Evolutionary conservation across 2,329 filamentous ascomycete species (phyloP).

Genomic region (Scedosporium dehoogii): DNA sequence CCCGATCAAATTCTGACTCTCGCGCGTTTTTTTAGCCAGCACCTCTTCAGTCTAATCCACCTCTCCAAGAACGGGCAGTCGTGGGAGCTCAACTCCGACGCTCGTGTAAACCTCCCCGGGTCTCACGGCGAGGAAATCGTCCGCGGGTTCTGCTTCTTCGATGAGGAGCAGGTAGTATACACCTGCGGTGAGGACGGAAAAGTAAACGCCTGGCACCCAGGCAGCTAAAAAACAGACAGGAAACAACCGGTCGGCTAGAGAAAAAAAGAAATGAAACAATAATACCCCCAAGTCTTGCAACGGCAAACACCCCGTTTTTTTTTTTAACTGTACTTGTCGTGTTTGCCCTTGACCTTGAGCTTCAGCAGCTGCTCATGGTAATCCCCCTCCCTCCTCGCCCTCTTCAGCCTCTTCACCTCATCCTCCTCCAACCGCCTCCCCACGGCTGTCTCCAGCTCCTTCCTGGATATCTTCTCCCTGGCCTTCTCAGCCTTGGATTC

Average conservation of each 20-base stretch:
- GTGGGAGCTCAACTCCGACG: conserved; percentile 46
- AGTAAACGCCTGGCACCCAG: conserved; percentile 44
- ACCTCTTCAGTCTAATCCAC: conserved; percentile 51
- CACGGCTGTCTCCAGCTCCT: conserved; percentile 73
- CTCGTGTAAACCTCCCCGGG: conserved; percentile 48
- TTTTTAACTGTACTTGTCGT: conserved; percentile 61
- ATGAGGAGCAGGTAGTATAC: conserved; percentile 47
- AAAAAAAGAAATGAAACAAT: conserved; percentile 3
- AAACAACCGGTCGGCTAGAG: neutral
- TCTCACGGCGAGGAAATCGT: conserved; percentile 57
- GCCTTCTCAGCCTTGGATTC: conserved; percentile 76
- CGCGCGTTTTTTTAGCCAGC: conserved; percentile 26
- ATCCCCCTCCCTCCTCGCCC: conserved; percentile 72
- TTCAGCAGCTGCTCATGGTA: conserved; percentile 82
- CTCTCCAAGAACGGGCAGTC: conserved; percentile 35
- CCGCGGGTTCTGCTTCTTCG: conserved; percentile 53
- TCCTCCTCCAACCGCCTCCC: conserved; percentile 71
- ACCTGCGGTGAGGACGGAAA: conserved; percentile 49
- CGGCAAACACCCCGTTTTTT: conserved; percentile 10
- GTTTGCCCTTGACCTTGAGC: conserved; percentile 84
- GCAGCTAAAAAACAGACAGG: conserved; percentile 8
- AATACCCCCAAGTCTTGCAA: neutral
- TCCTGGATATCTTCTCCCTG: conserved; percentile 72
- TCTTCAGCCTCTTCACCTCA: conserved; percentile 76
- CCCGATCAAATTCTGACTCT: neutral